Base-by-base conservation (phyloP, 2,329 filamentous ascomycete species). In the Dothideomycetes sp. region DNA sequence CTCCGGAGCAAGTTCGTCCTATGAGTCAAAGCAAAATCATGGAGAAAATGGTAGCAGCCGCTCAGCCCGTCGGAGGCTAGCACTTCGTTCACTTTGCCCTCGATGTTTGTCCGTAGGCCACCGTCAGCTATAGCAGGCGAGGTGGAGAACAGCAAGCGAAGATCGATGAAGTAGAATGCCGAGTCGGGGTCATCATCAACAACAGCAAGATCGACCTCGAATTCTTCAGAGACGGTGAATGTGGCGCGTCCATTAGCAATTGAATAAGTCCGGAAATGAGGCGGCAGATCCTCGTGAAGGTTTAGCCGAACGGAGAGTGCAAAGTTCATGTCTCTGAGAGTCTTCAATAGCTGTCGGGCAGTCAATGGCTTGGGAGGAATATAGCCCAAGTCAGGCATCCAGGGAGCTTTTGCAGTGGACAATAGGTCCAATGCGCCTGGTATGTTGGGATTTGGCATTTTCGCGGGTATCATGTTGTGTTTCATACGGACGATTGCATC, bases 151-250 rank as follows among this genome's bases (percentile, higher is more conserved):
- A 79, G 65, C 50, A 94, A 87, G 43, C 88, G 77, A 52, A 96
- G 79, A 58, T 96, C 88, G 45, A 96, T 84, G 55, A 96, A 94
- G 70, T 83, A 95, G 55, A 94, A 93, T 52, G 93, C 88, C 39
- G 83, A 81, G 22, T 78, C 69, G 14, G 79, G 75, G 48, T 91
- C 81, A 54, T 96, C 88, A 49, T 88, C 82, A 14, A 84, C 85
- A 46, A 96, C 83, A 1, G 87, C 88, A 37, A 98, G 72, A 56
- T 96, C 91, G 15, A 96, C 76, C 58, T 96, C 89, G 52, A 95
- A 95, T 58, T 96, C 89, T 38, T 76, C 75, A 3, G 75, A 66
- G 1, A 96, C 83, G 34, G 68, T 74, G 58, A 98, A 98, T 0
- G 87, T 96, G 5, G 84, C 89, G 36, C 89, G 78, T n/a, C 93